Evolutionary conservation across 768 basidiomycete species (phyloP), one percentile per base, ranked within the genome.

Genomic region (Russula sp.): DNA sequence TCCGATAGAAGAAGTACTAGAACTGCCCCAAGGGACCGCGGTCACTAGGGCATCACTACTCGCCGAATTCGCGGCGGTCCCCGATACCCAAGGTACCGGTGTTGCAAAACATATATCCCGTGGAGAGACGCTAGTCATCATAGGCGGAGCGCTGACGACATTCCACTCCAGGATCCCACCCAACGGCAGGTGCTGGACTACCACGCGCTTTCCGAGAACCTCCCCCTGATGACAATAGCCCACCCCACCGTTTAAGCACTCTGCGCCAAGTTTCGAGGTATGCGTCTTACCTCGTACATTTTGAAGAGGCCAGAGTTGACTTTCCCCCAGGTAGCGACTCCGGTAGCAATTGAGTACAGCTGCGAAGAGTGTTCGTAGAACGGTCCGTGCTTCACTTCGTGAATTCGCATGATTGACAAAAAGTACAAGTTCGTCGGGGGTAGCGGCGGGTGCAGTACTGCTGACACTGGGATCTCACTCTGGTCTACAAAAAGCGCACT

Each of bases 351-450:
- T 57, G 88, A 84, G 72, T 94, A 78, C 47, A 98, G 76, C 67
- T 97, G 88, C 4, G 95, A 92, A 1, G 93, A 94, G 71, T 95
- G 94, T 70, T 96, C 94, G 70, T 89, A 84, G 76, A 94, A 96
- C 1, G 94, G 94, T 1, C 94, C 94, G 18, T 77, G 75, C 71
- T 96, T 96, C 62, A 94, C 86, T 65, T 85, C 77, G 71, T 82
- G 84, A 68, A 96, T 88, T 61, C 94, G 86, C 70, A 74, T 82
- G 67, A 97, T 86, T 31, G 82, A 82, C 73, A 90, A 78, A 69
- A 88, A 89, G 74, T 94, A 94, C 37, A 96, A 74, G 69, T 91
- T 92, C n/a, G 84, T 85, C 57, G 75, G 73, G 1, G 84, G 82
- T 31, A 87, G 74, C 37, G 85, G 79, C 35, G 78, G 77, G 51